Evolutionary conservation across 495 filamentous ascomycete species (phyloP).

Genomic region (Daldinia vernicosa): DNA sequence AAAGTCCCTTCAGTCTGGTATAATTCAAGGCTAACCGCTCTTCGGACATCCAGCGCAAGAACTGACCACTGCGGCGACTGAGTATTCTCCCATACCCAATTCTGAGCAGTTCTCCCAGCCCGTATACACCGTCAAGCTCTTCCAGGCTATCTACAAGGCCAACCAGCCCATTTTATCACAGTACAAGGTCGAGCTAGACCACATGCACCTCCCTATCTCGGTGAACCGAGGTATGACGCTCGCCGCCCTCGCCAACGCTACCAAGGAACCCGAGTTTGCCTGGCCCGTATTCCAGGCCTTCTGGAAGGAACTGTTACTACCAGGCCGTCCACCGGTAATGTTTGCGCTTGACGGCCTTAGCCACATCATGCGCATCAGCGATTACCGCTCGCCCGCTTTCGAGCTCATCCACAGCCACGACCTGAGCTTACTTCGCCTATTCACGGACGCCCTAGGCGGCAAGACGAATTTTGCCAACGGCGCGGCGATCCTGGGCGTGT

Average conservation of each 20-base stretch:
- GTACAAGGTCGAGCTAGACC: constrained; percentile 65
- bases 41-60: constrained; percentile 71
- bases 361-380: constrained; percentile 77
- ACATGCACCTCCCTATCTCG: constrained; percentile 66
- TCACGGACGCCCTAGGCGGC: constrained; percentile 74
- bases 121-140: constrained; percentile 73
- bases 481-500: constrained; percentile 79
- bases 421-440: constrained; percentile 77
- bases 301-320: constrained; percentile 73
- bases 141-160: constrained; percentile 73
- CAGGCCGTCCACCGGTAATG: constrained; percentile 79
- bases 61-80: constrained; percentile 76
- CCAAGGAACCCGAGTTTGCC: constrained; percentile 77
- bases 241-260: constrained; percentile 71
- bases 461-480: constrained; percentile 71
- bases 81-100: constrained; percentile 74
- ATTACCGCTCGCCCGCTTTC: constrained; percentile 73
- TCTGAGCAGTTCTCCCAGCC: constrained; percentile 77
- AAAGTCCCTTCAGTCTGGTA: neutral
- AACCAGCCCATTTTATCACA: constrained; percentile 72
- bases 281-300: constrained; percentile 85
- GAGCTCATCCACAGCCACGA: constrained; percentile 88
- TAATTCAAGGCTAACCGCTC: constrained; percentile 20
- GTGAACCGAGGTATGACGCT: constrained; percentile 70
- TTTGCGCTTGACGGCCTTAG: constrained; percentile 79